Conservation (phyloP, 225 moss, liverwort and hornwort species). For the Pseudoscleropodium purum region DNA sequence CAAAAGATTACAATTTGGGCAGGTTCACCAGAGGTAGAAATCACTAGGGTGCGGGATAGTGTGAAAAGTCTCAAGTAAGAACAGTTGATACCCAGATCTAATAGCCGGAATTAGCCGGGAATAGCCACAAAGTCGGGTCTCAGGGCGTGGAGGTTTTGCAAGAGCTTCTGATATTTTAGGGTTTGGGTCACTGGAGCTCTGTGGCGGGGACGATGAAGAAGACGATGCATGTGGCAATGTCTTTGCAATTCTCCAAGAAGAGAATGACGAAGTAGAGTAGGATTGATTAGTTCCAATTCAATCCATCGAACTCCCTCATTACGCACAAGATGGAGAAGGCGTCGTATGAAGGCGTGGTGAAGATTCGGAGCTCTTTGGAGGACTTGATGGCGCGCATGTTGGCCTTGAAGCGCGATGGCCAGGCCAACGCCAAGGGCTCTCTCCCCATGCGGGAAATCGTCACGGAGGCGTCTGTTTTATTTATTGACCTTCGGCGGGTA, state of each 20-base stretch:
- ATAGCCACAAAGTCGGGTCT: background rate
- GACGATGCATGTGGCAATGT: background rate
- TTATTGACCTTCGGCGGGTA: conserved; percentile 86
- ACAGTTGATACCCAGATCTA: background rate
- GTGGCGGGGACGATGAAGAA: background rate
- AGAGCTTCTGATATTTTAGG: background rate
- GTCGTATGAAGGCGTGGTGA: conserved; percentile 69
- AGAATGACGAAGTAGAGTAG: background rate
- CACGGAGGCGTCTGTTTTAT: conserved; percentile 82
- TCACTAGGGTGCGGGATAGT: background rate
- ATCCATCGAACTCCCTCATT: background rate
- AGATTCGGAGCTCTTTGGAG: conserved; percentile 63
- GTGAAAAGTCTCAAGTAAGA: background rate
- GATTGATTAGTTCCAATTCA: background rate
- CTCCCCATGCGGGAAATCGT: conserved; percentile 73
- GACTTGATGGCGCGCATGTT: conserved; percentile 85
- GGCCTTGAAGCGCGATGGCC: conserved; percentile 69
- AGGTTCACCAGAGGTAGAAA: background rate
- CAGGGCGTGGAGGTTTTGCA: background rate
- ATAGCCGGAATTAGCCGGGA: background rate
- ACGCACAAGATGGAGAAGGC: conserved; percentile 38
- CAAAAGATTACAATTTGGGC: background rate
- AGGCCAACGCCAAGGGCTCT: conserved; percentile 33
- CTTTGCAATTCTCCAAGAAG: background rate
- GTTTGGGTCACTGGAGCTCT: background rate